Percentiles rank a stretch among this genome's conserved stretches.
These are phyloP conservation scores for Medicago arabica DNA, from an alignment of 306 rosid species.

Conservation along the genomic window DNA sequence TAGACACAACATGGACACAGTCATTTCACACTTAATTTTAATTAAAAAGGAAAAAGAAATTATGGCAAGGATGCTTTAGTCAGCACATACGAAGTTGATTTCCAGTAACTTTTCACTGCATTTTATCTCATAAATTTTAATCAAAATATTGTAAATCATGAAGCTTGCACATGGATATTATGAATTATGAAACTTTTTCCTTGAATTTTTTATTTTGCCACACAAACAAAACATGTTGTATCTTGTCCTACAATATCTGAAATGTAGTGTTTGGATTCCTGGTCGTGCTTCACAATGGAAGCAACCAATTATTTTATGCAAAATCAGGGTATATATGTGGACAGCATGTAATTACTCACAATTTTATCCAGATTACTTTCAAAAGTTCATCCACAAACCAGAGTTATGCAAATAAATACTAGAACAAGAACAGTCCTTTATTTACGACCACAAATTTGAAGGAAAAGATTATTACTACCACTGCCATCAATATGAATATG, in stretches of 20 bases:
- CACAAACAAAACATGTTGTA: neutral
- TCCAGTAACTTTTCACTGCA: neutral
- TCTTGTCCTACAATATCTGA: neutral
- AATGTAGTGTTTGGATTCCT: neutral
- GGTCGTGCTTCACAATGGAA: neutral
- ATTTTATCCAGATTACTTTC: too few relatives aligned
- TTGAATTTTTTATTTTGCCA: neutral
- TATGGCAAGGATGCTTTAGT: neutral
- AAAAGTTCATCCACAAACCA: too few relatives aligned
- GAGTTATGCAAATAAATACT: too few relatives aligned
- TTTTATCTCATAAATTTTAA: neutral
- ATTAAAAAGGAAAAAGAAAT: neutral
- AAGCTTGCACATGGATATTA: neutral
- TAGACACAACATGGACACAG: neutral
- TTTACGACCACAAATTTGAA: too few relatives aligned
- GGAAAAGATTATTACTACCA: too few relatives aligned
- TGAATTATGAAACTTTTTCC: neutral
- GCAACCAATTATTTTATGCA: neutral
- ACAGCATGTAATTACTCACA: neutral
- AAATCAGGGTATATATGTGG: too few relatives aligned
- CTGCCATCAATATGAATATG: too few relatives aligned
- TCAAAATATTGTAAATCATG: neutral
- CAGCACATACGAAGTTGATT: neutral
- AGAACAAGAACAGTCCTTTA: too few relatives aligned
- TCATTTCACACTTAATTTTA: neutral